These are phyloP conservation scores for Acanthamoeba healyi DNA, from an alignment of 208 protist genomes.

Conservation along the genomic window DNA sequence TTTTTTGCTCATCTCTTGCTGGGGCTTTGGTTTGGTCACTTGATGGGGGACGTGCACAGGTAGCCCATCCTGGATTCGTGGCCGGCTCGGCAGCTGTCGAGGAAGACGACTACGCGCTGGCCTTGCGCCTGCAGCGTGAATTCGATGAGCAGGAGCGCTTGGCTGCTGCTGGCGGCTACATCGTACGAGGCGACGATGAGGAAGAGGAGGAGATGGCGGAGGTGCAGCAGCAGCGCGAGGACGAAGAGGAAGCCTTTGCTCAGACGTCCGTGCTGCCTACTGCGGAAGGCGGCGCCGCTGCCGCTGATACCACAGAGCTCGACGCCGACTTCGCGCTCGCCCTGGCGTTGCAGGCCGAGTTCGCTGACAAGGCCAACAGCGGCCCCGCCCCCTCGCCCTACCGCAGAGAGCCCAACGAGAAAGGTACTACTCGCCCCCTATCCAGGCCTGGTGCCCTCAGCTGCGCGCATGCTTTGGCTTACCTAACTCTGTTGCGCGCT, in stretches of 20 bases:
- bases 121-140: conserved; percentile 18
- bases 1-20: background rate
- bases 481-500: background rate
- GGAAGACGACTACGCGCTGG: conserved; percentile 43
- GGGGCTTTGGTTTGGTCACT: background rate
- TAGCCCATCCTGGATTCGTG: conserved; percentile 6
- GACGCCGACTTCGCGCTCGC: conserved; percentile 55
- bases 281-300: background rate
- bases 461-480: background rate
- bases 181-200: background rate
- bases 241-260: background rate
- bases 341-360: conserved; percentile 29
- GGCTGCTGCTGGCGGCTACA: background rate
- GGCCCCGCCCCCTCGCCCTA: background rate
- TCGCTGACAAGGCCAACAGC: background rate
- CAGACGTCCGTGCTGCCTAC: too few species aligned
- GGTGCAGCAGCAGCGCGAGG: background rate
- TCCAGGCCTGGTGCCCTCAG: background rate
- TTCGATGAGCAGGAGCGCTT: conserved; percentile 31
- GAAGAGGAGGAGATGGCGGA: background rate
- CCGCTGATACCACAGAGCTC: background rate
- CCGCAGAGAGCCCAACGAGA: conserved; percentile 1
- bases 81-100: background rate
- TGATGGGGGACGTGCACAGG: background rate
- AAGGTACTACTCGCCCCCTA: background rate